These are phyloP conservation scores for Liquidambar formosana DNA, from an alignment of 164 flowering plant species.

Conservation along the genomic window DNA sequence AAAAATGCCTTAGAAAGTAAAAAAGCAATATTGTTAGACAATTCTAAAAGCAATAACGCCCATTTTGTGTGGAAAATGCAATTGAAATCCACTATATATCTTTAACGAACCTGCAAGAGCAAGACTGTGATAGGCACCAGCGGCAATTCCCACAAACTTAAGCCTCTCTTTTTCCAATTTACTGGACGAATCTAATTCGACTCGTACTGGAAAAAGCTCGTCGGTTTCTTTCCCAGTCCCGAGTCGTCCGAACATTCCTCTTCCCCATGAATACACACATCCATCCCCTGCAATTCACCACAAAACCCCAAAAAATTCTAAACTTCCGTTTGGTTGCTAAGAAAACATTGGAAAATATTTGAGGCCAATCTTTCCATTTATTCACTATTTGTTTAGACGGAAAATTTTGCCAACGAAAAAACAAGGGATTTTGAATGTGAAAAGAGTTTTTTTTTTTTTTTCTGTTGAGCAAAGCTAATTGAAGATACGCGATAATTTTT, in stretches of 20 bases:
- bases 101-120: conserved; percentile 64
- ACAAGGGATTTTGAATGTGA: too few species aligned
- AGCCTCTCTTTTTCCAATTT: conserved; percentile 22
- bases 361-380: too few species aligned
- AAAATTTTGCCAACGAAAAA: too few species aligned
- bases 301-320: conserved; percentile 1
- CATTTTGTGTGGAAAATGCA: too few species aligned
- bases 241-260: conserved; percentile 83
- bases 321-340: neutral
- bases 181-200: conserved; percentile 37
- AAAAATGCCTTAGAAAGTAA: too few species aligned
- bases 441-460: too few species aligned
- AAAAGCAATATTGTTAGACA: too few species aligned
- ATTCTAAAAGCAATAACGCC: too few species aligned
- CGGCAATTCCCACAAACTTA: conserved; percentile 68
- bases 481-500: too few species aligned
- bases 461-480: too few species aligned
- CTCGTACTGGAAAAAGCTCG: conserved; percentile 59
- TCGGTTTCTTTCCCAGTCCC: conserved; percentile 80
- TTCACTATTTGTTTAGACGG: too few species aligned
- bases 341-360: too few species aligned
- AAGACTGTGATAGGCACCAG: conserved; percentile 94
- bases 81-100: neutral
- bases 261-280: conserved; percentile 80
- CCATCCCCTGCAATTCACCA: conserved; percentile 57